These are phyloP conservation scores for Microcera coccophila DNA, from an alignment of 2,329 filamentous ascomycete species.

Conservation along the genomic window DNA sequence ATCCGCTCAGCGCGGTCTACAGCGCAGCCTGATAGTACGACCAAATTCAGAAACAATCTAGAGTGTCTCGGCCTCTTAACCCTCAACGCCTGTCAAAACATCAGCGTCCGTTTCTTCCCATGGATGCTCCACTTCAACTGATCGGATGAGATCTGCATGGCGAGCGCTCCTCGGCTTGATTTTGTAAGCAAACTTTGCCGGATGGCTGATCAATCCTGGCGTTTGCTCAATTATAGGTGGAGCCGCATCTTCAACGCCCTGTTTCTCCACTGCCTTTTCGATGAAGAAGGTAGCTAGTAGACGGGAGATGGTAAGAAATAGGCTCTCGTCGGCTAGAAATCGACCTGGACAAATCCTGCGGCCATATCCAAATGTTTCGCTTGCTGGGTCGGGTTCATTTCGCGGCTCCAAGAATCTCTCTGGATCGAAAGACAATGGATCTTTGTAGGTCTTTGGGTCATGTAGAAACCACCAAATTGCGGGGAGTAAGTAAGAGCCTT, in stretches of 20 bases:
- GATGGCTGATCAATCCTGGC: slow-evolving; percentile 17
- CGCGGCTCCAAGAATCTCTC: slow-evolving; percentile 30
- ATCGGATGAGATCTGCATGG: slow-evolving; percentile 15
- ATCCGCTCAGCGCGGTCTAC: too few relatives aligned
- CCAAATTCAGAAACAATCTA: too few relatives aligned
- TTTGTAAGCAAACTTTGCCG: slow-evolving; percentile 12
- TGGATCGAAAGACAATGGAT: slow-evolving; percentile 32
- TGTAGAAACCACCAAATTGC: slow-evolving; percentile 38
- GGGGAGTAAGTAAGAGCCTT: slow-evolving; percentile 24
- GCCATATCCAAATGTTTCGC: slow-evolving; percentile 33
- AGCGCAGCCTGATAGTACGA: too few relatives aligned
- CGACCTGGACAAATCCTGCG: slow-evolving; percentile 35
- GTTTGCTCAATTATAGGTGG: slow-evolving; percentile 11
- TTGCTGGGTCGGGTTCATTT: slow-evolving; percentile 30
- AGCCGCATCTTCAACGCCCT: slow-evolving; percentile 19
- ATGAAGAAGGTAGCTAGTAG: slow-evolving; percentile 46
- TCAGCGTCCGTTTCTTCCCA: slow-evolving; percentile 24
- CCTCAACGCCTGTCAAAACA: too few relatives aligned
- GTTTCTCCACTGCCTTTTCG: slow-evolving; percentile 18
- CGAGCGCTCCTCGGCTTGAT: slow-evolving; percentile 17
- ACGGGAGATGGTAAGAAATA: slow-evolving; percentile 37
- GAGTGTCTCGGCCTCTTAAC: too few relatives aligned
- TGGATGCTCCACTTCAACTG: slow-evolving; percentile 15
- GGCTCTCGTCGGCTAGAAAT: slow-evolving; percentile 28
- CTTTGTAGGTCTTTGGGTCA: slow-evolving; percentile 61